Conservation (phyloP, 768 basidiomycete genomes). For the Hygrocybe punicea region DNA sequence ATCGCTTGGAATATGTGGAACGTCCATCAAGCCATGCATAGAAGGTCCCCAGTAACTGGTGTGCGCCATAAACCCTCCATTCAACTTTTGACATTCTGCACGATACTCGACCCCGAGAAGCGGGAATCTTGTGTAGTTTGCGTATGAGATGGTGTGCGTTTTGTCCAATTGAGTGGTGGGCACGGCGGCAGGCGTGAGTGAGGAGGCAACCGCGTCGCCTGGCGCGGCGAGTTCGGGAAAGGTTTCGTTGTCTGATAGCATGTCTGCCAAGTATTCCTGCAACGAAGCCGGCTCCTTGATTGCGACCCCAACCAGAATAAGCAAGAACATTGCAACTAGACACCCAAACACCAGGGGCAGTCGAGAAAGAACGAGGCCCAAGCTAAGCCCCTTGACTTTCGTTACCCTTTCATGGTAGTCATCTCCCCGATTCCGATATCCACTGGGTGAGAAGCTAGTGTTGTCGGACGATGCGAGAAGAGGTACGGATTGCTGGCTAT, state of each 20-base stretch:
- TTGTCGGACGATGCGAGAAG: constrained; percentile 47
- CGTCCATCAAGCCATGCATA: constrained; percentile 34
- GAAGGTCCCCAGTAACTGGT: constrained; percentile 51
- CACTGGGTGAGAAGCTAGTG: constrained; percentile 38
- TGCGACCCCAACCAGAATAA: constrained; percentile 51
- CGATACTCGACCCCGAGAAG: constrained; percentile 55
- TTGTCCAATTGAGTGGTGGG: constrained; percentile 16
- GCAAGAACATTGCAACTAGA: constrained; percentile 40
- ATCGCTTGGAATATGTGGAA: constrained; percentile 32
- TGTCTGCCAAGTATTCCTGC: constrained; percentile 42
- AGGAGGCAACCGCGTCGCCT: constrained; percentile 5
- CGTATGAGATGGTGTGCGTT: constrained; percentile 45
- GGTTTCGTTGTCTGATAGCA: constrained; percentile 8
- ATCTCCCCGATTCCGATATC: constrained; percentile 42
- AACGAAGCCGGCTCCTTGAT: constrained; percentile 47
- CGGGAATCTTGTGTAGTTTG: constrained; percentile 57
- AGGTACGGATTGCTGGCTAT: constrained; percentile 44
- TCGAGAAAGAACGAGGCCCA: constrained; percentile 26
- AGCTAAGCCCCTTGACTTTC: constrained; percentile 19
- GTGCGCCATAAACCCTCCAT: constrained; percentile 45
- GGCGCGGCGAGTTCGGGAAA: not conserved
- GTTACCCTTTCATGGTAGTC: constrained; percentile 27
- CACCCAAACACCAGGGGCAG: constrained; percentile 47
- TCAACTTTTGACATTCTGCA: constrained; percentile 51
- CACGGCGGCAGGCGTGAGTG: constrained; percentile 10